Evolutionary conservation across 2,329 filamentous ascomycete genomes (phyloP), one percentile per base, ranked within the genome.

Genomic region (Penicillium sclerotiorum): DNA sequence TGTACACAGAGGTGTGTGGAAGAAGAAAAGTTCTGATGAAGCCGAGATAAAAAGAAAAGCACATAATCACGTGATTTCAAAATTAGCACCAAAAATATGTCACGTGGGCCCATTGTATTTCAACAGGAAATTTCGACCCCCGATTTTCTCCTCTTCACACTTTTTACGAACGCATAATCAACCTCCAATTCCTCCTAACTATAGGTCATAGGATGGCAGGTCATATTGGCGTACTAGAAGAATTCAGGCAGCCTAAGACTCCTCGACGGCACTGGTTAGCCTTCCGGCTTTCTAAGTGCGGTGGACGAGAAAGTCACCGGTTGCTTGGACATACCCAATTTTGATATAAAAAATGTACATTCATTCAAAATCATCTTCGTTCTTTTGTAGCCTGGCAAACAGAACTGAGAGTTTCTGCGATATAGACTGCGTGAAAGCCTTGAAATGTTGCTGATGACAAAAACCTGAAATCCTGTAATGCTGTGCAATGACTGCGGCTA

Each of bases 191-290:
- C 66, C 66, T 36, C 33, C 33, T 36, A 36, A 17, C 12, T 68
- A 50, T 45, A 46, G 47, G 55, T 61, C 58, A 73, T 71, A 71
- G 71, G 68, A 69, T 75, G 71, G 72, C 61, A 67, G 73, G 73
- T 75, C 73, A 75, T 75, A 75, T 75, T 75, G 71, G 72, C 73
- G 73, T 70, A 73, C 73, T 62, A 74, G 72, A 75, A 57, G 60
- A 61, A 73, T 49, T 45, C 51, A 61, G 63, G 55, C 60, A 61
- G 45, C 52, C 62, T 60, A 69, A 58, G 64, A 56, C 66, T 70
- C 51, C 59, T 60, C 62, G 52, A 66, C 64, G 60, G 65, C 56
- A 52, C 60, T 56, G 55, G 57, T 56, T 57, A 59, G 62, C 56
- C 61, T n/a, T n/a, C 61, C 45, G 61, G 59, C 52, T 52, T 42